Evolutionary conservation across 352 stramenopile species (phyloP).

Genomic region (Phytopythium ostracodes): DNA sequence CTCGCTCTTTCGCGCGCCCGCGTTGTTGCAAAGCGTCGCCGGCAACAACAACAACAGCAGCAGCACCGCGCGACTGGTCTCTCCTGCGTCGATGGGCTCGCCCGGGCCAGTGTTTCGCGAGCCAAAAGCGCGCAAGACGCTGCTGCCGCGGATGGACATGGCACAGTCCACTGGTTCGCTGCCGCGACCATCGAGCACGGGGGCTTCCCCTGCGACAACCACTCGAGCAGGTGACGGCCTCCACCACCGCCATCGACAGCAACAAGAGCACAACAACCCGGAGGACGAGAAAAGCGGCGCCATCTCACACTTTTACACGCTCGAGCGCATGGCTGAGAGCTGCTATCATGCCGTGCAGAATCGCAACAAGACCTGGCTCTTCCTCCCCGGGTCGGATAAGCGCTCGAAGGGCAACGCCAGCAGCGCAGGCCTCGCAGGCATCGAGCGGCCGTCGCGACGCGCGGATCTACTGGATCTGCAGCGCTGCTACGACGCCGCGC

Average conservation of each 20-base stretch:
- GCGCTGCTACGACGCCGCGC: slow-evolving; percentile 61
- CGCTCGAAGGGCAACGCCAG: slow-evolving; percentile 39
- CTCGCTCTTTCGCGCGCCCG: slow-evolving; percentile 45
- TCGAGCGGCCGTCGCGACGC: slow-evolving; percentile 57
- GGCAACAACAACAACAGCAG: slow-evolving; percentile 12
- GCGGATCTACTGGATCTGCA: slow-evolving; percentile 70
- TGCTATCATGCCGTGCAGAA: slow-evolving; percentile 70
- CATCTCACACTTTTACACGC: slow-evolving; percentile 74
- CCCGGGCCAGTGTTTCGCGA: neutral
- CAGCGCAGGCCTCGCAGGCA: slow-evolving; percentile 39
- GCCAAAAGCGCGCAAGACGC: slow-evolving; percentile 19
- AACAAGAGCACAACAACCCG: slow-evolving; percentile 9
- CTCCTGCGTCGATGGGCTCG: neutral
- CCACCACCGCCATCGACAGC: neutral
- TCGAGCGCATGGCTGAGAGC: slow-evolving; percentile 65
- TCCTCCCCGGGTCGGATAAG: slow-evolving; percentile 58
- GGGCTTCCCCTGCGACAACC: neutral
- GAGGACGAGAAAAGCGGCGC: slow-evolving; percentile 29
- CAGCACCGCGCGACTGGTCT: slow-evolving; percentile 2
- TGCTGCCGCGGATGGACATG: slow-evolving; percentile 38
- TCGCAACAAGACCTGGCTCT: slow-evolving; percentile 73
- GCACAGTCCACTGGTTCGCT: slow-evolving; percentile 22
- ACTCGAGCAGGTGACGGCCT: neutral
- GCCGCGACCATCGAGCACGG: slow-evolving; percentile 2
- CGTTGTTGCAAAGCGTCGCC: slow-evolving; percentile 9